Evolutionary conservation across 768 basidiomycete species (phyloP).

Genomic region (Boletus rubroflammeus): DNA sequence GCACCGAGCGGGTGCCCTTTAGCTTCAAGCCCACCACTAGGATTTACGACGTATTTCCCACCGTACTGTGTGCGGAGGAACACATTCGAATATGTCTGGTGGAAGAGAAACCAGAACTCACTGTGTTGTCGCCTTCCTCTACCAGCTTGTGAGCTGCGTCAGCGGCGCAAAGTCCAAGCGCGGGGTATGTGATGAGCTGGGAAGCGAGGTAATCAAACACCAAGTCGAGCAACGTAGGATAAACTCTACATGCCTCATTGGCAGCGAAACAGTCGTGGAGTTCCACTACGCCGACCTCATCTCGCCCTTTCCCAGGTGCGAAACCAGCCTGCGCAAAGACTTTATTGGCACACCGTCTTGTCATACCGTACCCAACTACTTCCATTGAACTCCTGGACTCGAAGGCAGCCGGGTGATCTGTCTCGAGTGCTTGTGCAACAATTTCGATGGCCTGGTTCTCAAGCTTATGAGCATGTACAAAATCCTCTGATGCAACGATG

Average conservation of each 20-base stretch:
- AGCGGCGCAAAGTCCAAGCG: slow-evolving; percentile 63
- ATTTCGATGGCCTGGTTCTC: slow-evolving; percentile 89
- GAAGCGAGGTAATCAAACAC: not conserved
- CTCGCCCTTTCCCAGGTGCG: slow-evolving; percentile 53
- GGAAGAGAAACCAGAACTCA: slow-evolving; percentile 29
- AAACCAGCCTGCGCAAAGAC: slow-evolving; percentile 74
- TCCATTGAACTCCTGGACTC: slow-evolving; percentile 73
- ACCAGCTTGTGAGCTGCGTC: slow-evolving; percentile 74
- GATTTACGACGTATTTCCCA: slow-evolving; percentile 82
- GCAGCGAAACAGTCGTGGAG: slow-evolving; percentile 85
- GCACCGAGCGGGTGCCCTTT: slow-evolving; percentile 86
- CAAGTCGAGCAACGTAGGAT: not conserved
- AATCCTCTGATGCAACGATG: slow-evolving; percentile 74
- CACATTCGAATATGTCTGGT: not conserved
- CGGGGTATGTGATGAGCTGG: slow-evolving; percentile 78
- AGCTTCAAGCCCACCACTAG: slow-evolving; percentile 83
- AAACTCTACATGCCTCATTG: slow-evolving; percentile 54
- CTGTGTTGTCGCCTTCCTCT: slow-evolving; percentile 76
- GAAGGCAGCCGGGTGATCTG: slow-evolving; percentile 63
- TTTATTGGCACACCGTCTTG: slow-evolving; percentile 60
- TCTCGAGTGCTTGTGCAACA: slow-evolving; percentile 59
- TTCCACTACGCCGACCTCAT: slow-evolving; percentile 80
- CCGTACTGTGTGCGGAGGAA: slow-evolving; percentile 51
- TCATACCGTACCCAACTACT: slow-evolving; percentile 77
- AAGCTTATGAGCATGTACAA: slow-evolving; percentile 65